These are phyloP conservation scores for Acanthamoeba lenticulata DNA, from an alignment of 208 protist species.

Conservation along the genomic window DNA sequence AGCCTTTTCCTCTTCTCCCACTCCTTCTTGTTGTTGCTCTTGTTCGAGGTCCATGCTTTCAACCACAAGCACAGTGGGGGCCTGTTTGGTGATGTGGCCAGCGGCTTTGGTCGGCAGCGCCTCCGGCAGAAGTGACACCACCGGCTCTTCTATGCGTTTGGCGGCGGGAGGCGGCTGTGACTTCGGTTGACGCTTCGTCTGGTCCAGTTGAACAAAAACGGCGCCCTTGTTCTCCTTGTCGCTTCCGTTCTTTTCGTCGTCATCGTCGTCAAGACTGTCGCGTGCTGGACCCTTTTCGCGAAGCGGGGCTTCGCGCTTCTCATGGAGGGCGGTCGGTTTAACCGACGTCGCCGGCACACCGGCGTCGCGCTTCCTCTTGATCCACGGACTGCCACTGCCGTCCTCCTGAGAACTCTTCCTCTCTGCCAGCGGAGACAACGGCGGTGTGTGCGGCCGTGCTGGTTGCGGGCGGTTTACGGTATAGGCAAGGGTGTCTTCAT, in stretches of 20 bases:
- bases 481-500: background rate
- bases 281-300: too few relatives aligned
- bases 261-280: background rate
- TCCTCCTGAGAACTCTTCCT: background rate
- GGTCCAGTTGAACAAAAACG: background rate
- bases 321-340: background rate
- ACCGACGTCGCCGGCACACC: background rate
- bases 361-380: background rate
- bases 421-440: background rate
- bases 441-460: background rate
- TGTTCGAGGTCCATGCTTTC: background rate
- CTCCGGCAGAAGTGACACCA: too few relatives aligned
- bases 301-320: background rate
- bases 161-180: background rate
- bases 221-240: background rate
- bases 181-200: background rate
- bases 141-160: background rate
- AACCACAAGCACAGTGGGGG: too few relatives aligned
- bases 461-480: background rate
- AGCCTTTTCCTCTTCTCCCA: background rate
- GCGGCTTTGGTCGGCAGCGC: too few relatives aligned
- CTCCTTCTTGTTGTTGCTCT: background rate
- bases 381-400: conserved; percentile 24
- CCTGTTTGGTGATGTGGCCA: too few relatives aligned
- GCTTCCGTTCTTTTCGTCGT: background rate